Conservation (phyloP, 2,329 filamentous ascomycete genomes). For the Aspergillus proliferans region DNA sequence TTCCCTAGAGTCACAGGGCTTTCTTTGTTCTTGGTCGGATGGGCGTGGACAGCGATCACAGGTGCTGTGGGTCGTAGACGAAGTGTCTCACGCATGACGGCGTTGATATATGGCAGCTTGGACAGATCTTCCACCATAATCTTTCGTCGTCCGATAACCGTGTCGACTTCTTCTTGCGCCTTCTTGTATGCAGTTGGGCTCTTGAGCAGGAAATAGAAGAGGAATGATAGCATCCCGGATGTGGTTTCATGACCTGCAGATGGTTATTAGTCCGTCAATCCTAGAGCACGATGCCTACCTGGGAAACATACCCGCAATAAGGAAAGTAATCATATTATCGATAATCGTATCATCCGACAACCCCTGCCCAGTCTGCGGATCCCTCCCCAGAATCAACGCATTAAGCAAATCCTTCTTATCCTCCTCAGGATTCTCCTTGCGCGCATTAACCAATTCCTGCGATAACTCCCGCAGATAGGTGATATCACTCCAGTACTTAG, state of each 20-base stretch:
- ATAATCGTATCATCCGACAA: slow-evolving; percentile 58
- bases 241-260: slow-evolving; percentile 63
- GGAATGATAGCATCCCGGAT: slow-evolving; percentile 59
- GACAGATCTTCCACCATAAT: slow-evolving; percentile 57
- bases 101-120: slow-evolving; percentile 61
- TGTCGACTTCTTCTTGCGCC: slow-evolving; percentile 62
- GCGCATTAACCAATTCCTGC: slow-evolving; percentile 54
- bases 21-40: slow-evolving; percentile 36
- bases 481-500: slow-evolving; percentile 27
- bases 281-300: not conserved
- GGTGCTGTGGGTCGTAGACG: slow-evolving; percentile 55
- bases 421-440: slow-evolving; percentile 49
- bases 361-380: slow-evolving; percentile 61
- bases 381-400: slow-evolving; percentile 62
- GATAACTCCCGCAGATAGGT: slow-evolving; percentile 49
- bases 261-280: not conserved
- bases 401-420: slow-evolving; percentile 62
- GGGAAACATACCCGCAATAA: slow-evolving; percentile 51
- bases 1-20: slow-evolving; percentile 47
- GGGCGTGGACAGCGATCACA: slow-evolving; percentile 46
- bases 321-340: slow-evolving; percentile 66
- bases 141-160: slow-evolving; percentile 53
- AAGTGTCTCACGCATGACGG: slow-evolving; percentile 58
- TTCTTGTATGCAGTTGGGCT: slow-evolving; percentile 55
- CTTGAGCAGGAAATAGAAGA: slow-evolving; percentile 59